Evolutionary conservation across 305 asterid species (phyloP).

Genomic region (Stenogyne calaminthoides): DNA sequence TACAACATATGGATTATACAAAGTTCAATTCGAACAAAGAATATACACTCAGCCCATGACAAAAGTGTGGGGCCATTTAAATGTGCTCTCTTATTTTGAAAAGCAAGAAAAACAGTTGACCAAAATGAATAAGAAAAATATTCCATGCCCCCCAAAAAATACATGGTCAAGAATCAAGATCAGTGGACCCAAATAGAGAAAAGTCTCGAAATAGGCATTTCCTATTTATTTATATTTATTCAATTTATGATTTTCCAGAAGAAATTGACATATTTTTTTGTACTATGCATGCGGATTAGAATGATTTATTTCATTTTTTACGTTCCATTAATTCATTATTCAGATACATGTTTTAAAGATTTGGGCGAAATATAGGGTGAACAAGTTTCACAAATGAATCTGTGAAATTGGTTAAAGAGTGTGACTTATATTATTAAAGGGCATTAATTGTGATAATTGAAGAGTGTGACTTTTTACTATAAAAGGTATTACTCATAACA

Average conservation of each 20-base stretch:
- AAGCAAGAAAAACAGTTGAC: background rate
- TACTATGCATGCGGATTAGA: background rate
- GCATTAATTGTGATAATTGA: too few relatives aligned
- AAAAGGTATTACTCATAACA: too few relatives aligned
- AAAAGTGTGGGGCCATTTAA: background rate
- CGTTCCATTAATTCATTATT: background rate
- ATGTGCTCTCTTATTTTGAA: background rate
- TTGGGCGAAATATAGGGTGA: too few relatives aligned
- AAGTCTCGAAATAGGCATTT: background rate
- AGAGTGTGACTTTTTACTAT: too few relatives aligned
- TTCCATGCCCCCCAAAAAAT: background rate
- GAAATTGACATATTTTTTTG: background rate
- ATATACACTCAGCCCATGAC: background rate
- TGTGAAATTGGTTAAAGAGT: too few relatives aligned
- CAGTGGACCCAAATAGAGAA: constrained; percentile 8
- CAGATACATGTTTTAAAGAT: too few relatives aligned
- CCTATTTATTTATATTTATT: background rate
- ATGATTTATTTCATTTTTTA: background rate
- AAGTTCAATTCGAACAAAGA: background rate
- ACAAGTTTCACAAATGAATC: too few relatives aligned
- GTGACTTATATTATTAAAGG: too few relatives aligned
- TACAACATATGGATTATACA: too few relatives aligned
- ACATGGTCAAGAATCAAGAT: constrained; percentile 11
- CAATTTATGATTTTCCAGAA: background rate
- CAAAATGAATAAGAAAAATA: background rate